These are phyloP conservation scores for Furcasterigmium furcatum DNA, from an alignment of 2,329 filamentous ascomycete genomes.

Conservation along the genomic window DNA sequence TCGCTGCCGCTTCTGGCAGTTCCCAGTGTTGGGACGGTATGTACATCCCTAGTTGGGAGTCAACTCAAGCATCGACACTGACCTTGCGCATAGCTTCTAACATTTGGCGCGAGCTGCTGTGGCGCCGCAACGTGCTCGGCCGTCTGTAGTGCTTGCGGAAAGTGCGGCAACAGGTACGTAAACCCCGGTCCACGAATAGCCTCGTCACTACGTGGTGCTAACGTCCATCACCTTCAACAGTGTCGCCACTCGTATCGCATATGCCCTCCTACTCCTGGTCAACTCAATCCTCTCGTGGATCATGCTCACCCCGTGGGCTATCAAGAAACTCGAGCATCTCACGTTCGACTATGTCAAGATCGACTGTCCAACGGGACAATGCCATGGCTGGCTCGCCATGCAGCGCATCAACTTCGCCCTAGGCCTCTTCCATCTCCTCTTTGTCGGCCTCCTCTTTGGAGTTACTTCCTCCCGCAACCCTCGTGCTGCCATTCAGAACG, in stretches of 20 bases:
- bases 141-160: slow-evolving; percentile 92
- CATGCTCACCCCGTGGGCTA: slow-evolving; percentile 98
- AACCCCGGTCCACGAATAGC: background rate
- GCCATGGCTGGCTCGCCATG: slow-evolving; percentile 93
- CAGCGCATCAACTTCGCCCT: slow-evolving; percentile 98
- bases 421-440: slow-evolving; percentile 85
- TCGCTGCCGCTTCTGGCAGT: slow-evolving; percentile 87
- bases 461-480: slow-evolving; percentile 84
- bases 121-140: slow-evolving; percentile 95
- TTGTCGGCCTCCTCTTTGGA: slow-evolving; percentile 81
- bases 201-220: slow-evolving; percentile 1
- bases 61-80: slow-evolving; percentile 4
- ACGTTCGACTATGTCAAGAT: slow-evolving; percentile 96
- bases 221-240: slow-evolving; percentile 40
- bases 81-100: slow-evolving; percentile 56
- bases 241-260: slow-evolving; percentile 95
- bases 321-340: slow-evolving; percentile 89
- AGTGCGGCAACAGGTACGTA: slow-evolving; percentile 85
- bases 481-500: slow-evolving; percentile 87
- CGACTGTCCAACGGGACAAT: slow-evolving; percentile 84
- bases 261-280: slow-evolving; percentile 88
- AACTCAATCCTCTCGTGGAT: slow-evolving; percentile 99
- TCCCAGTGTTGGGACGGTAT: slow-evolving; percentile 81
- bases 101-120: slow-evolving; percentile 85
- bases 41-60: slow-evolving; percentile 27